Base-by-base conservation (phyloP, 129 eudicot species). In the Dittrichia graveolens region DNA sequence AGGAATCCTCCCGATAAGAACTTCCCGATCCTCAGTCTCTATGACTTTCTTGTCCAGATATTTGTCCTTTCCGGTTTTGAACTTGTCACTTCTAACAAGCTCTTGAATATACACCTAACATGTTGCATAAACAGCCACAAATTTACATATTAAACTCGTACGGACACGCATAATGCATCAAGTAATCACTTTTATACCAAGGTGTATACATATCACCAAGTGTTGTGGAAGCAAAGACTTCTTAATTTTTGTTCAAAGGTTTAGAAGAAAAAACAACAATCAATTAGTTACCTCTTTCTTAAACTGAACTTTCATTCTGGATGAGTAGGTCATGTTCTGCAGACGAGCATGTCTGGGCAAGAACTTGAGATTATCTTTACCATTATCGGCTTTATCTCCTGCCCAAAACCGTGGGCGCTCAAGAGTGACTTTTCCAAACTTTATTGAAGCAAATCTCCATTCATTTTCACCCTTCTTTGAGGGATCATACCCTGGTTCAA, bases 311-410 rank as follows among this genome's bases (percentile, higher is more conserved):
- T 62, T 81, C 73, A 90, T 81, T 63, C 82, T 76, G 8, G 89
- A 71, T 13, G 96, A 81, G 65, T 90, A 87, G 0, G 96, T 90
- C 96, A 90, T 87, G 50, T 87, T 87, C 69, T 87, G 96, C 43
- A 90, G 94, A 62, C 94, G 91, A 1, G 95, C 97, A 85, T 90
- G 98, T 47, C 92, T 65, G 9, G 98, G 98, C 18, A 50, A 78
- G 79, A 93, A 72, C 1, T 85, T 79, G 37, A 87, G 75, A 52
- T 10, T 31, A 18, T 80, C 85, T 71, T 85, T 78, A 31, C 87
- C 95, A 47, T 72, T 73, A 14, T 87, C 91, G 8, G 78, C 58
- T 3, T 78, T 86, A 0, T 83, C 92, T 0, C 95, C 91, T 1
- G 90, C 72, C 82, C 85, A 84, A 49, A 87, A 84, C 65, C 65